These are phyloP conservation scores for Fusarium algeriense DNA, from an alignment of 2,329 filamentous ascomycete genomes.

Conservation along the genomic window DNA sequence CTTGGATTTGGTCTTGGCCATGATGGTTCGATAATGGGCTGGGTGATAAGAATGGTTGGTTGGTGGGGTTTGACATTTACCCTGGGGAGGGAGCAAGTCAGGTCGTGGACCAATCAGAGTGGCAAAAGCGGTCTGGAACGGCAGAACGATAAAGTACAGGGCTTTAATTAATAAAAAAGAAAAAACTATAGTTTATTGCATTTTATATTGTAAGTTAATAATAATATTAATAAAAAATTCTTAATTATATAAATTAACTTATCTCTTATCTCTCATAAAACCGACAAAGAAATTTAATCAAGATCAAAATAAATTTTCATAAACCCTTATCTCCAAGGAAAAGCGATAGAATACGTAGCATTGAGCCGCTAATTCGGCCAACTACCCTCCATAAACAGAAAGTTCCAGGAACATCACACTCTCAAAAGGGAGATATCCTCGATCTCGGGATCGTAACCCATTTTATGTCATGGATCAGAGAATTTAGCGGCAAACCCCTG, in stretches of 20 bases:
- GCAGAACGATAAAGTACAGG: slow-evolving; percentile 2
- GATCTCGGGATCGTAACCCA: slow-evolving; percentile 7
- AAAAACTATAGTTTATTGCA: no score
- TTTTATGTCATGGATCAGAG: slow-evolving; percentile 3
- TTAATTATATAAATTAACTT: no score
- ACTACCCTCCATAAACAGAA: neutral
- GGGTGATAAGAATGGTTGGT: neutral
- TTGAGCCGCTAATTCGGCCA: neutral
- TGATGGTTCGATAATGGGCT: slow-evolving; percentile 37
- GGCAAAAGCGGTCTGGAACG: slow-evolving; percentile 22
- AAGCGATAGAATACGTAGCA: neutral
- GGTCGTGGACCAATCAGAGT: neutral
- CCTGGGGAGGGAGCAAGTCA: neutral
- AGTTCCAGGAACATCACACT: neutral
- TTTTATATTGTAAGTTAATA: no score
- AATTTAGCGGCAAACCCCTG: neutral
- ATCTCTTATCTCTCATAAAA: neutral
- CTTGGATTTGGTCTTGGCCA: slow-evolving; percentile 60
- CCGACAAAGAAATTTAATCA: rapidly evolving
- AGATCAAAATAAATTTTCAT: neutral
- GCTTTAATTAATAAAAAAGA: no score
- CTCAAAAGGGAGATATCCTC: neutral
- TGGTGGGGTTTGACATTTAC: slow-evolving; percentile 29
- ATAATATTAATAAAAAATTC: no score
- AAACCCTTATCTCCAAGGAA: neutral